Conservation (phyloP, 2,329 filamentous ascomycete genomes). For the Hymenotorrendiella dingleyae region DNA sequence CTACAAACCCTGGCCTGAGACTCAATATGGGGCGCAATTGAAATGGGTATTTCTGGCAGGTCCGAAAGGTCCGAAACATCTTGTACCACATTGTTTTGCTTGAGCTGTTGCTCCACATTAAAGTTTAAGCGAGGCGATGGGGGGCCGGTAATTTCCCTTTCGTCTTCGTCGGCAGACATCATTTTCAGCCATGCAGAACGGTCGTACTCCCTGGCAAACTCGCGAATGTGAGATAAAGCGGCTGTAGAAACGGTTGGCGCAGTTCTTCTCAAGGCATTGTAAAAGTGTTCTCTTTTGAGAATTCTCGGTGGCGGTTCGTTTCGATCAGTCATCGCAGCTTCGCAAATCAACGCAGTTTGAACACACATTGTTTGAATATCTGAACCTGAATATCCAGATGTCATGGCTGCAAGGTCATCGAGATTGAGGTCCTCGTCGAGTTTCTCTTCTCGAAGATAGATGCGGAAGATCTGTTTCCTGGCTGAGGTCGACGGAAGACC, state of each 20-base stretch:
- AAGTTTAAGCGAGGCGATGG: no score
- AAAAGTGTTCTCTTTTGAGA: not conserved
- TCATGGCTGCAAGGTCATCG: conserved; percentile 53
- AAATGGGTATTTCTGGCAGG: no score
- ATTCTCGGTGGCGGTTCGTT: not conserved
- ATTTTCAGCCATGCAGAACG: no score
- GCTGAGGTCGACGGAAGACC: conserved; percentile 62
- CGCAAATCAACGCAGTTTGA: not conserved
- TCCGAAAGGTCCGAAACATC: no score
- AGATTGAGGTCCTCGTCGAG: conserved; percentile 55
- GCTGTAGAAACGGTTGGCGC: not conserved
- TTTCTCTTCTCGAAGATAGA: conserved; percentile 61
- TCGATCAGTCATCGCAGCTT: not conserved
- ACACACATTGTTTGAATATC: conserved; percentile 36
- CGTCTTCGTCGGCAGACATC: no score
- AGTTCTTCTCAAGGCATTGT: not conserved
- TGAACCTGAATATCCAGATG: conserved; percentile 70
- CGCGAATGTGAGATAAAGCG: not conserved
- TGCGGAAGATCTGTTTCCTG: conserved; percentile 58
- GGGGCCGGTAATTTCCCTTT: no score
- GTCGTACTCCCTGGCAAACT: not conserved
- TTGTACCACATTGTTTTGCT: no score
- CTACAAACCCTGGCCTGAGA: no score
- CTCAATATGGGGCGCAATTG: no score
- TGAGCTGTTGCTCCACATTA: no score